Conservation (phyloP, 2,329 filamentous ascomycete species). For the Xylogone sp. region DNA sequence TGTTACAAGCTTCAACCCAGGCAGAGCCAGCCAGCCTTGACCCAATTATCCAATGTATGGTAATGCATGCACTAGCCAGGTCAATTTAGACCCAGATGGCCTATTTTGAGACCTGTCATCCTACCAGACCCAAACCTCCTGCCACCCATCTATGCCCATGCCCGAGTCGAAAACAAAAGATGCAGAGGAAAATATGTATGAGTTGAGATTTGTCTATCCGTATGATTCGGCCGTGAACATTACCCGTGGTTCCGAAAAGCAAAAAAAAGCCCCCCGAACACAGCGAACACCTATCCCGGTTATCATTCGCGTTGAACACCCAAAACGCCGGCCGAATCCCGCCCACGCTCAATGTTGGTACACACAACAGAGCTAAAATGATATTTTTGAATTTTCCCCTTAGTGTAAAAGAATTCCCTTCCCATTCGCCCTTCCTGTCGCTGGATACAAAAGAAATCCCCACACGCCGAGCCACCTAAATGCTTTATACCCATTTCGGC, state of each 20-base stretch:
- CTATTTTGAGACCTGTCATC: not conserved
- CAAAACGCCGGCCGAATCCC: conserved; percentile 5
- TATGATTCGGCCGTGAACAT: conserved; percentile 1
- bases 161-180: not conserved
- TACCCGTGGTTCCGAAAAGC: not conserved
- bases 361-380: conserved; percentile 21
- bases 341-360: conserved; percentile 26
- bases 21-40: not conserved
- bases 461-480: conserved; percentile 5
- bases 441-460: conserved; percentile 8
- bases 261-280: conserved; percentile 3
- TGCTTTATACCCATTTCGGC: conserved; percentile 19
- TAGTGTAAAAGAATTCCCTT: conserved; percentile 6
- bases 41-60: not conserved
- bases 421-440: not conserved
- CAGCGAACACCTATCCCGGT: not conserved
- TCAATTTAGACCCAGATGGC: not conserved
- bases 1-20: not conserved
- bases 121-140: no score
- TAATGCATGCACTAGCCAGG: not conserved
- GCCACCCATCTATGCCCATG: not conserved
- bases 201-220: conserved; percentile 24
- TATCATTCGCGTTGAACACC: conserved; percentile 2
- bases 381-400: conserved; percentile 10
- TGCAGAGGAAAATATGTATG: conserved; percentile 4